phyloP scores from a whole-genome alignment of 139 green algal genomes.

The Gonium pectorale region DNA sequence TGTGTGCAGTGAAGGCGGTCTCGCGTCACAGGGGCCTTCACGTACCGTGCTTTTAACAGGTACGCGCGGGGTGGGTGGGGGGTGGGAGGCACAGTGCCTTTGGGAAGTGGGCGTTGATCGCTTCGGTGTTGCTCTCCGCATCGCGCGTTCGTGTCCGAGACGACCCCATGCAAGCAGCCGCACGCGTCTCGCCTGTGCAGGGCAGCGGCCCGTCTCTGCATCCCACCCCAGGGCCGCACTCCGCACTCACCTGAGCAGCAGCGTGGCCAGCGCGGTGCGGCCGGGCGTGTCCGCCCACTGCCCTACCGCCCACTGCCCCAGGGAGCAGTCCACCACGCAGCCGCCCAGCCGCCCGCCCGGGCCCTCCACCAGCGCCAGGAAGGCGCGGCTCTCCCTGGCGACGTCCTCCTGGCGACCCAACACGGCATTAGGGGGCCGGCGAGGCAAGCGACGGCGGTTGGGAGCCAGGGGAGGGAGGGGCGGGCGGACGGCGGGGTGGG shows the following conservation, averaged over 20 bases:
- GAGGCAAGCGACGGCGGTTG: background rate
- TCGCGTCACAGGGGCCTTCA: too few species aligned
- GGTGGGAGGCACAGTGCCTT: too few species aligned
- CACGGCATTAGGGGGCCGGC: too few species aligned
- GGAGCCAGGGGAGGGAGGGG: background rate
- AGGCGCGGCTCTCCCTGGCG: constrained; percentile 18
- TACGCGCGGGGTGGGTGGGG: too few species aligned
- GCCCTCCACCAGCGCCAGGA: constrained; percentile 58
- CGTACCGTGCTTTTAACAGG: too few species aligned
- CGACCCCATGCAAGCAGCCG: too few species aligned
- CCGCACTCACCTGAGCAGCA: constrained; percentile 45
- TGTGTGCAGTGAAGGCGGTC: too few species aligned
- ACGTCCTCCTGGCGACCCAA: background rate
- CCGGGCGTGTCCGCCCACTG: constrained; percentile 37
- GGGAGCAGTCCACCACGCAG: constrained; percentile 61
- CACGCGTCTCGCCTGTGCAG: too few species aligned
- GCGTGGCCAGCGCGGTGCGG: constrained; percentile 49
- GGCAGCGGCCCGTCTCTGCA: background rate
- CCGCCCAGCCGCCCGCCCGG: constrained; percentile 48
- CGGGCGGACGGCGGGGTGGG: background rate
- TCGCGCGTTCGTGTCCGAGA: too few species aligned
- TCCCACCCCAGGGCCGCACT: background rate
- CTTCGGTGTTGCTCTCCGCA: too few species aligned
- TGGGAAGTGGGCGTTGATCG: too few species aligned
- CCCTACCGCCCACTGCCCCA: constrained; percentile 16